Percentiles rank a stretch among this genome's conserved stretches.
These are phyloP conservation scores for Tylopilus cervinicoccineus DNA, from an alignment of 768 basidiomycete species.

Conservation along the genomic window DNA sequence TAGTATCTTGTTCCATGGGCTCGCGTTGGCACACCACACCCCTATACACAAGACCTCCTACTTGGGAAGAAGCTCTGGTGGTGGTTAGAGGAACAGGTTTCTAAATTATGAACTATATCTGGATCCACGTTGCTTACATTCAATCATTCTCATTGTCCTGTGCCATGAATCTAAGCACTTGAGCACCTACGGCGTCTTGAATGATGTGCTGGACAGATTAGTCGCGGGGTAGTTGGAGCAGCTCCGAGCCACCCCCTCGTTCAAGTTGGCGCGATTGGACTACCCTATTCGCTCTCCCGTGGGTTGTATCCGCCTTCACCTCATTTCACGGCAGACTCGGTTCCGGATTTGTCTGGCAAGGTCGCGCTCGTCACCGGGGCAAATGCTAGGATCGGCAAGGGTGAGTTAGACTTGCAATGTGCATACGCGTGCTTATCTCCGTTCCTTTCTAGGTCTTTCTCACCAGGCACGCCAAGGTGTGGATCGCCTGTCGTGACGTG, in stretches of 20 bases:
- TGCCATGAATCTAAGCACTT: no score
- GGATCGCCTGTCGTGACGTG: slow-evolving; percentile 41
- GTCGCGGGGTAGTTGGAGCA: no score
- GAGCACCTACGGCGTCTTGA: no score
- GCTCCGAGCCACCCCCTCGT: no score
- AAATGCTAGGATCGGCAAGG: slow-evolving; percentile 8
- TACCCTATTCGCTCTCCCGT: neutral
- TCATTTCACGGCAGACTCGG: neutral
- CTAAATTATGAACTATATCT: neutral
- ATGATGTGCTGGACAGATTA: no score
- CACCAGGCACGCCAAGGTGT: slow-evolving; percentile 33
- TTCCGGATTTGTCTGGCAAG: slow-evolving; percentile 8
- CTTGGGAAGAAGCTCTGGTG: slow-evolving; percentile 10
- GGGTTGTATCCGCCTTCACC: neutral
- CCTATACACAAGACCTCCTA: slow-evolving; percentile 4
- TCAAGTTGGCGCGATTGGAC: neutral
- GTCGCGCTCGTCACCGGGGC: slow-evolving; percentile 10
- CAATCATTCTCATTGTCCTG: no score
- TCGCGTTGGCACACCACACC: neutral
- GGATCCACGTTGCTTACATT: no score
- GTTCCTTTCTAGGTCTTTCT: slow-evolving; percentile 9
- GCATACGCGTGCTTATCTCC: neutral
- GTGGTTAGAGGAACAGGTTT: slow-evolving; percentile 12
- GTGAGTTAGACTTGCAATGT: slow-evolving; percentile 3
- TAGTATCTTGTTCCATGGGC: slow-evolving; percentile 12